Conservation (phyloP, 306 rosid species). For the Dryas drummondii region DNA sequence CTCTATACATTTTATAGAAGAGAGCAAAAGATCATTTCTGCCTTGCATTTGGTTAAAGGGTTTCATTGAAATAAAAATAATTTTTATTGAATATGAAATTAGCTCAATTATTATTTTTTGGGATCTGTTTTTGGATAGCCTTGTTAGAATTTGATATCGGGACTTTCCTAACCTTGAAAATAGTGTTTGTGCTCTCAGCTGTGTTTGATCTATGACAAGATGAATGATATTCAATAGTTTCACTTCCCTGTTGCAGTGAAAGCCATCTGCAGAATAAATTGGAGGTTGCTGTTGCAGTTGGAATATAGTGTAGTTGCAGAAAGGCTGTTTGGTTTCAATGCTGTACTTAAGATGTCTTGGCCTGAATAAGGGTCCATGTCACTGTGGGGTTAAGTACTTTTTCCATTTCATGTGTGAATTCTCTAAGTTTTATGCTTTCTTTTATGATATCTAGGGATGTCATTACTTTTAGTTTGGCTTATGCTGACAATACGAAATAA, state of each 20-base stretch:
- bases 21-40: not conserved
- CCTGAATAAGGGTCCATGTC: constrained; percentile 28
- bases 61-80: too few species aligned
- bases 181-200: not conserved
- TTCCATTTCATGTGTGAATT: not conserved
- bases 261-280: not conserved
- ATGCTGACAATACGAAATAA: not conserved
- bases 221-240: not conserved
- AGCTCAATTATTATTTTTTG: too few species aligned
- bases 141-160: not conserved
- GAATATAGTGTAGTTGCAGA: not conserved
- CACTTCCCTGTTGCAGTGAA: constrained; percentile 17
- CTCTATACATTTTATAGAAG: not conserved
- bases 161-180: not conserved
- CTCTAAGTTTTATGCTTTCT: not conserved
- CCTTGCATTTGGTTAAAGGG: not conserved
- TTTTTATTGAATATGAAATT: too few species aligned
- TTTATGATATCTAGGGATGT: not conserved
- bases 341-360: not conserved
- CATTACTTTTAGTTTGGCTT: not conserved
- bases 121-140: not conserved
- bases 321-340: not conserved
- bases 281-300: constrained; percentile 6
- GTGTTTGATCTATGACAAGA: too few species aligned
- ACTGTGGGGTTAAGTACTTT: not conserved